Percentiles rank a stretch among this genome's conserved stretches.
phyloP scores from a whole-genome alignment of 2,329 filamentous ascomycete species.

The Diplodia sapinea region DNA sequence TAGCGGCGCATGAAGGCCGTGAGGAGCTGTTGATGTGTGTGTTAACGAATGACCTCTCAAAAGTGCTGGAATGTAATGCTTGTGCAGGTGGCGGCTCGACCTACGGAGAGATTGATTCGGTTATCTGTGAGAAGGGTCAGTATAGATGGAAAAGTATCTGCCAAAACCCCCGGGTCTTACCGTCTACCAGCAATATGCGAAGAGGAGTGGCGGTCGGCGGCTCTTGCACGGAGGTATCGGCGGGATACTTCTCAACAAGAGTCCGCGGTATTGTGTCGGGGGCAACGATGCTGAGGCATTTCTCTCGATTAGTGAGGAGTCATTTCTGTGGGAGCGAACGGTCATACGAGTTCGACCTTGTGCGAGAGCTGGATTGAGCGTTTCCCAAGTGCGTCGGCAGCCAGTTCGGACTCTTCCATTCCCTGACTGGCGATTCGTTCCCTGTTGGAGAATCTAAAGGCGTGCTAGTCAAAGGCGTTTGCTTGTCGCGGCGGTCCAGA shows the following conservation, averaged over 20 bases:
- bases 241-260: background rate
- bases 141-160: background rate
- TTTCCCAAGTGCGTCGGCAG: conserved; percentile 3
- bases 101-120: conserved; percentile 30
- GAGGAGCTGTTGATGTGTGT: conserved; percentile 37
- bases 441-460: background rate
- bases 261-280: conserved; percentile 4
- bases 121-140: conserved; percentile 13
- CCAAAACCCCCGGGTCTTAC: background rate
- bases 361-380: background rate
- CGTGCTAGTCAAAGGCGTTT: conserved; percentile 2
- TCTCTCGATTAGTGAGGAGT: background rate
- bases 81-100: background rate
- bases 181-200: conserved; percentile 19
- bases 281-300: background rate
- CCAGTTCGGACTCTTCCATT: conserved; percentile 14
- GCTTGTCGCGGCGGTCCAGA: conserved; percentile 10
- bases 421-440: background rate
- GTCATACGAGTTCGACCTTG: conserved; percentile 1
- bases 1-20: conserved; percentile 42
- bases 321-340: too few species aligned
- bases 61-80: background rate
- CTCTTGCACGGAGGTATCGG: background rate
- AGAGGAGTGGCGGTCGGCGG: conserved; percentile 1
- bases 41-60: background rate